Conservation (phyloP, 306 rosid species). For the Cicer pinnatifidum region DNA sequence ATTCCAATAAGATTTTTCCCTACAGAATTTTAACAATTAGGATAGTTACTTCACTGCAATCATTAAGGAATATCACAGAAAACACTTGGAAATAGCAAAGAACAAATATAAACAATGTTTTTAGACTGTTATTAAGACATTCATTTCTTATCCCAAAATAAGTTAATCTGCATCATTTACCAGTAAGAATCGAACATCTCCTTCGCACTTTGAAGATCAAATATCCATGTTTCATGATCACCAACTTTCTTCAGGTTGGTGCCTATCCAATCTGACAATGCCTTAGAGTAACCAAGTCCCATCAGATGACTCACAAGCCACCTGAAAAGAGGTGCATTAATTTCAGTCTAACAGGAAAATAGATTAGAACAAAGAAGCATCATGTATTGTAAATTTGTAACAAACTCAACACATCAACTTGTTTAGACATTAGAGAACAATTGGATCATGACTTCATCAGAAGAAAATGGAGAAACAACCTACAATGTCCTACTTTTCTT, state of each 20-base stretch:
- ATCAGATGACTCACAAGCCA: constrained; percentile 91
- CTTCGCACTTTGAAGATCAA: constrained; percentile 77
- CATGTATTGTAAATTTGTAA: constrained; percentile 6
- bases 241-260: constrained; percentile 82
- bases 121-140: neutral
- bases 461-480: constrained; percentile 31
- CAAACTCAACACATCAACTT: neutral
- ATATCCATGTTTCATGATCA: constrained; percentile 81
- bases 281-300: constrained; percentile 83
- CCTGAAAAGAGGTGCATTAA: constrained; percentile 55
- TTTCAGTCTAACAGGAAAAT: constrained; percentile 31
- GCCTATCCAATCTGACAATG: constrained; percentile 92
- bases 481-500: neutral
- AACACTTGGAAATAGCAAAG: neutral
- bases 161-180: constrained; percentile 50
- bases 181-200: constrained; percentile 88
- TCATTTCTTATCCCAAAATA: constrained; percentile 11
- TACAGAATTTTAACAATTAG: constrained; percentile 41
- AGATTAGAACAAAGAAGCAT: constrained; percentile 12
- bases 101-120: constrained; percentile 5
- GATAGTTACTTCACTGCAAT: constrained; percentile 5
- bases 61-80: neutral
- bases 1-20: constrained; percentile 79
- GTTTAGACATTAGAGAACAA: constrained; percentile 22
- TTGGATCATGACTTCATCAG: constrained; percentile 1